Evolutionary conservation across 768 basidiomycete genomes (phyloP).

Genomic region (Agrocybe pediades): DNA sequence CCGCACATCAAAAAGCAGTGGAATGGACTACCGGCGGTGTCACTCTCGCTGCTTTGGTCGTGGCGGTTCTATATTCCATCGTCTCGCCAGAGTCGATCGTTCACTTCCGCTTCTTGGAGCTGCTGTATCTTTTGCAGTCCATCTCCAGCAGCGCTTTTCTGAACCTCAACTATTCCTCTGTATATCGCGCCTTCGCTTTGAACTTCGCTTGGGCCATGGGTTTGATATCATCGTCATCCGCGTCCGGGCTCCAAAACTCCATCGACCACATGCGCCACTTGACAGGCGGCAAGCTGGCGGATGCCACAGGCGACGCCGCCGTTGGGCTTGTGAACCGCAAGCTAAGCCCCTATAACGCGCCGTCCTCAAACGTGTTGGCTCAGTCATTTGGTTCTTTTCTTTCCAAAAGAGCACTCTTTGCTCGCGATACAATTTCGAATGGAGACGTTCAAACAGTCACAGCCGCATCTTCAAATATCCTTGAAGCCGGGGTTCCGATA

Average conservation of each 20-base stretch:
- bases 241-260: slow-evolving; percentile 67
- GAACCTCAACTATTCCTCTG: slow-evolving; percentile 83
- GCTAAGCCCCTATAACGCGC: slow-evolving; percentile 74
- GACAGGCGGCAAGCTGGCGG: slow-evolving; percentile 77
- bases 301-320: slow-evolving; percentile 58
- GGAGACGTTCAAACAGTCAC: slow-evolving; percentile 69
- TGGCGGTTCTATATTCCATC: slow-evolving; percentile 64
- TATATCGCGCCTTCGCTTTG: slow-evolving; percentile 77
- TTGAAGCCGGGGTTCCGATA: slow-evolving; percentile 81
- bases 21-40: slow-evolving; percentile 77
- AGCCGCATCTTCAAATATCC: slow-evolving; percentile 58
- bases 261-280: slow-evolving; percentile 82
- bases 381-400: not conserved
- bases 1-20: slow-evolving; percentile 72
- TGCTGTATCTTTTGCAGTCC: slow-evolving; percentile 82
- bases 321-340: slow-evolving; percentile 80
- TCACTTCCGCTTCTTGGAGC: slow-evolving; percentile 78
- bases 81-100: slow-evolving; percentile 54
- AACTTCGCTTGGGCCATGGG: slow-evolving; percentile 93
- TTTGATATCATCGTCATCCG: slow-evolving; percentile 55
- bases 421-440: slow-evolving; percentile 23
- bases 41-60: slow-evolving; percentile 60
- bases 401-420: not conserved
- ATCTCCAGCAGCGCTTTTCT: slow-evolving; percentile 81
- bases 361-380: slow-evolving; percentile 1